A percentile compares a stretch with the other conserved stretches of the same genome.
Conservation (phyloP, 2,329 filamentous ascomycete species). For the Ceratocystis cubensis region DNA sequence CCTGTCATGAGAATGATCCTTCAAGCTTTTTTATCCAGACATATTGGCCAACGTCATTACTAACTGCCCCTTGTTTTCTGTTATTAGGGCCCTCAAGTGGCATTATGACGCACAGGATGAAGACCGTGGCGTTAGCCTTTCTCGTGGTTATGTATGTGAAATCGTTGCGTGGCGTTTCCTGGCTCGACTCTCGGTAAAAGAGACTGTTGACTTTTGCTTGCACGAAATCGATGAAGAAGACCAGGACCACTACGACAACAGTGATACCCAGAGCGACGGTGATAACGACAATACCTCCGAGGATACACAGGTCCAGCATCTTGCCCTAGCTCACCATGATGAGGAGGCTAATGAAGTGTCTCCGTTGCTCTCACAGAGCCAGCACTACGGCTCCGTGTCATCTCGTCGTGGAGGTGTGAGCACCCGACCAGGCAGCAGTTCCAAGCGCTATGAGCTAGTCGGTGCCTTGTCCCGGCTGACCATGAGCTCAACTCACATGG, state of each 20-base stretch:
- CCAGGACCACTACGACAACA: neutral
- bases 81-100: slow-evolving; percentile 55
- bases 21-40: neutral
- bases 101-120: slow-evolving; percentile 55
- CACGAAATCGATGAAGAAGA: slow-evolving; percentile 49
- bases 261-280: neutral
- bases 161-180: slow-evolving; percentile 72
- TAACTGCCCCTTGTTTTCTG: neutral
- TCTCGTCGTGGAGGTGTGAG: slow-evolving; percentile 23
- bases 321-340: slow-evolving; percentile 24
- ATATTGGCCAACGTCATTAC: neutral
- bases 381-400: slow-evolving; percentile 23
- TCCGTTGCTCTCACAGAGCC: slow-evolving; percentile 33
- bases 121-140: slow-evolving; percentile 52
- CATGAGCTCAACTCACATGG: slow-evolving; percentile 33
- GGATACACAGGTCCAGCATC: slow-evolving; percentile 9
- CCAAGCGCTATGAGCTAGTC: slow-evolving; percentile 38
- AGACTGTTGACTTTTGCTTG: slow-evolving; percentile 62
- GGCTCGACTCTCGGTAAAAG: slow-evolving; percentile 55
- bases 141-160: slow-evolving; percentile 62
- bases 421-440: slow-evolving; percentile 29
- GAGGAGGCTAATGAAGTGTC: slow-evolving; percentile 39
- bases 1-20: slow-evolving; percentile 17
- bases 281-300: slow-evolving; percentile 22
- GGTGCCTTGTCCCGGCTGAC: slow-evolving; percentile 45